A percentile compares a stretch with the other conserved stretches of the same genome.
These are phyloP conservation scores for Kodamaea neixiangensis DNA, from an alignment of 805 yeast genomes.

Conservation along the genomic window DNA sequence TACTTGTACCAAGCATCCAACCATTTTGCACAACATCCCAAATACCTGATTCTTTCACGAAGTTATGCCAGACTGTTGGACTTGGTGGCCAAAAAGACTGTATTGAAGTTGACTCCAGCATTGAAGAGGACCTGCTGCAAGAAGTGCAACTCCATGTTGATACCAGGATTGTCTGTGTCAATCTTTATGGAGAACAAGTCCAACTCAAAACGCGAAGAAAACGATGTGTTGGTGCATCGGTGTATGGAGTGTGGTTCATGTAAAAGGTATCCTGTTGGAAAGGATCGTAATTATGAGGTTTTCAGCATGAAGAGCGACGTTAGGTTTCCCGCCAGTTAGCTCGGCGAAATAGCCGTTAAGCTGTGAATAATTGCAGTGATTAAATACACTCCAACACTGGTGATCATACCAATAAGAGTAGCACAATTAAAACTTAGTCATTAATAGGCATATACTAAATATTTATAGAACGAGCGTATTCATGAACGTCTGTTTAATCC, in stretches of 20 bases:
- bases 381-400: not conserved
- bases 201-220: constrained; percentile 25
- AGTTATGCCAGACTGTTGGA: constrained; percentile 56
- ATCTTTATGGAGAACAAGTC: constrained; percentile 46
- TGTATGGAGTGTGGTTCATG: constrained; percentile 55
- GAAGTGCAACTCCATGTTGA: constrained; percentile 52
- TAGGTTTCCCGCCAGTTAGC: constrained; percentile 9
- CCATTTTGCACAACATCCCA: constrained; percentile 31
- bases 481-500: constrained; percentile 16
- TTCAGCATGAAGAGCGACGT: constrained; percentile 46
- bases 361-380: too few relatives aligned
- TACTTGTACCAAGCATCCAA: constrained; percentile 59
- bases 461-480: not conserved
- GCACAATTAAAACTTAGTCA: not conserved
- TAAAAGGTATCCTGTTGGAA: constrained; percentile 67
- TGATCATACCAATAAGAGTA: too few relatives aligned
- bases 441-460: not conserved
- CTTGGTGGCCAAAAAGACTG: constrained; percentile 66
- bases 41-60: constrained; percentile 50
- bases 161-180: constrained; percentile 49
- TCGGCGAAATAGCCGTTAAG: not conserved
- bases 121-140: constrained; percentile 74
- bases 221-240: constrained; percentile 49
- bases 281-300: constrained; percentile 46
- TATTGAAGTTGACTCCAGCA: constrained; percentile 60